Evolutionary conservation across 2,329 filamentous ascomycete genomes (phyloP).

Genomic region (Tolypocladium sp.): DNA sequence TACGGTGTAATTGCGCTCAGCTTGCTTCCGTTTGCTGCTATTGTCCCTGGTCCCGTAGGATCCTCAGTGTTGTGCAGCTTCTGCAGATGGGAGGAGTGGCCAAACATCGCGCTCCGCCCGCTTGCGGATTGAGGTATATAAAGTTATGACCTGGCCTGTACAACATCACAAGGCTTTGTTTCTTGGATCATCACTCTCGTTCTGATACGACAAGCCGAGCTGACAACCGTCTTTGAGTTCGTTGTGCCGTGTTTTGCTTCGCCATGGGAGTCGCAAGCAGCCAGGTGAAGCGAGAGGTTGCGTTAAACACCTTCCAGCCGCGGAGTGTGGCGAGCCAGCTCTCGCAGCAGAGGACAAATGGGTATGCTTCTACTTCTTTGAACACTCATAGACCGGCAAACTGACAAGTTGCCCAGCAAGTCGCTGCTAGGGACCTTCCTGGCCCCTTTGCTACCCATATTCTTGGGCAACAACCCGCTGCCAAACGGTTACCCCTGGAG

Average conservation of each 20-base stretch:
- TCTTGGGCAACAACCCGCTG: constrained; percentile 38
- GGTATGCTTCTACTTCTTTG: constrained; percentile 15
- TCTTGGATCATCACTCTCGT: neutral
- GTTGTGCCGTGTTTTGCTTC: neutral
- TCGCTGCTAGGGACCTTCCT: constrained; percentile 30
- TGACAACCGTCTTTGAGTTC: neutral
- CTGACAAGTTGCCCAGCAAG: constrained; percentile 13
- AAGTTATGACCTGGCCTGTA: neutral
- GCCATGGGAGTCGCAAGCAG: constrained; percentile 4
- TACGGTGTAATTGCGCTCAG: neutral
- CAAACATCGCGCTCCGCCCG: neutral
- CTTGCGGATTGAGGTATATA: neutral
- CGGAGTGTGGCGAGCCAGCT: constrained; percentile 9
- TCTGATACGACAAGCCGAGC: neutral
- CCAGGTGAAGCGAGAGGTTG: neutral
- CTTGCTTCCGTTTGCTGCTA: neutral
- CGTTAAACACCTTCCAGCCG: neutral
- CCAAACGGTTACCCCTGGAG: constrained; percentile 46
- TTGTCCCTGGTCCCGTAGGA: neutral
- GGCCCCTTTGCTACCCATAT: constrained; percentile 28
- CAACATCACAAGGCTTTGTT: neutral
- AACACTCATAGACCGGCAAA: too few species aligned
- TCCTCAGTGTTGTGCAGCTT: too few species aligned
- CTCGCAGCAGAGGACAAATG: constrained; percentile 27
- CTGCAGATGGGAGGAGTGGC: neutral